phyloP scores from a whole-genome alignment of 2,329 filamentous ascomycete genomes.

The Fusarium lyarnte region DNA sequence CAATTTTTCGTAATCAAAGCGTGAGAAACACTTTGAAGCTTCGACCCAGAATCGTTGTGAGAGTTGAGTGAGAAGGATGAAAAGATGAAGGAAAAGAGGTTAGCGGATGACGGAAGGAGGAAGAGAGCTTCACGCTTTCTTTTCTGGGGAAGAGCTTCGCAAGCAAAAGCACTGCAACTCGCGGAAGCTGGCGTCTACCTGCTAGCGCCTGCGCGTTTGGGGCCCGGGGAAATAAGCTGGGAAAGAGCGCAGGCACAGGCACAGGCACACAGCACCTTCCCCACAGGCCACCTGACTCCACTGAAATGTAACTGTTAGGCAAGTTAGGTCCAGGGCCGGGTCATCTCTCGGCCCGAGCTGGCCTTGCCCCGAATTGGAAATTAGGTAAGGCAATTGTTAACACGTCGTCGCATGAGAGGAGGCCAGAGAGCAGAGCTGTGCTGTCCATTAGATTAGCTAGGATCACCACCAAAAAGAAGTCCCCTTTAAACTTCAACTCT shows the following conservation, averaged over 20 bases:
- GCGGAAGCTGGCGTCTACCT: conserved; percentile 32
- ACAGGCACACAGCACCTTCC: background rate
- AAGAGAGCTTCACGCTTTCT: conserved; percentile 32
- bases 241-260: conserved; percentile 22
- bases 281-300: conserved; percentile 14
- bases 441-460: conserved; percentile 33
- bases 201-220: conserved; percentile 35
- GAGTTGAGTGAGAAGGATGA: background rate
- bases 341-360: conserved; percentile 23
- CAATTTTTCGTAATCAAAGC: background rate
- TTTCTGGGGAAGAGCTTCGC: conserved; percentile 38
- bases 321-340: conserved; percentile 1
- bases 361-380: conserved; percentile 32
- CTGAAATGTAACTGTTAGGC: background rate
- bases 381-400: conserved; percentile 33
- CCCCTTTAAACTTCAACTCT: conserved; percentile 36
- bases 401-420: conserved; percentile 34
- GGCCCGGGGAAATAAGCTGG: conserved; percentile 33
- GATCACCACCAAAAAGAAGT: conserved; percentile 30
- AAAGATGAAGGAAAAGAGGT: background rate
- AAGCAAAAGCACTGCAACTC: conserved; percentile 30
- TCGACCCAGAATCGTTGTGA: background rate
- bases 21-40: background rate
- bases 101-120: conserved; percentile 5
- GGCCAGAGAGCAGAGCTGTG: conserved; percentile 19